These are phyloP conservation scores for Carex myosuroides DNA, from an alignment of 176 grass and related monocot species.

Conservation along the genomic window DNA sequence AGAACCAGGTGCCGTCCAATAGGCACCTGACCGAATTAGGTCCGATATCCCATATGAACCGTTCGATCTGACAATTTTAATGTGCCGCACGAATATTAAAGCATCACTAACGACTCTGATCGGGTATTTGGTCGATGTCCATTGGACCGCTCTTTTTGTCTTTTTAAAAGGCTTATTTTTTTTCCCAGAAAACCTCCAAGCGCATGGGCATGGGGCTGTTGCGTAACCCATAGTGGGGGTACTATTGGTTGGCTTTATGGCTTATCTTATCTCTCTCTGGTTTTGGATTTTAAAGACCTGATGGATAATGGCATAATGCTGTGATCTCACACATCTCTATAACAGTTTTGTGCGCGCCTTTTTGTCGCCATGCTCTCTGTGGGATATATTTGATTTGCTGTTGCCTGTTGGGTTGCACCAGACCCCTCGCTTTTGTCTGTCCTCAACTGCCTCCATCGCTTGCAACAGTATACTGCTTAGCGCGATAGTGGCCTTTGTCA, in stretches of 20 bases:
- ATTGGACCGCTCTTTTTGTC: no score
- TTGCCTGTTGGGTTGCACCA: background rate
- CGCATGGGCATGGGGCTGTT: background rate
- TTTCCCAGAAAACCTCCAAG: background rate
- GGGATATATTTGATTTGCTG: background rate
- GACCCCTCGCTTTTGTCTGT: background rate
- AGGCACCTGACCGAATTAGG: no score
- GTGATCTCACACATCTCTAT: conserved; percentile 15
- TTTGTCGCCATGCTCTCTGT: background rate
- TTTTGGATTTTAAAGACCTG: background rate
- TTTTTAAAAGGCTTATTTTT: background rate
- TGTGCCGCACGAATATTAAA: no score
- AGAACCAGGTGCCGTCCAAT: no score
- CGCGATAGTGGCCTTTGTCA: background rate
- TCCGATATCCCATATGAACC: no score
- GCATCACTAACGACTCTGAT: no score
- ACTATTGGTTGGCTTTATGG: background rate
- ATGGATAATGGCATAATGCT: background rate
- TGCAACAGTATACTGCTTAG: background rate
- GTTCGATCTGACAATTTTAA: no score
- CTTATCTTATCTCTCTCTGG: background rate
- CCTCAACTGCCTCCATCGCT: background rate
- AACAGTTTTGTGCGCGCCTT: conserved; percentile 3
- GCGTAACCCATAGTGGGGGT: background rate
- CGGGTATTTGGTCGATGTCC: no score